phyloP scores from a whole-genome alignment of 2,329 filamentous ascomycete genomes.

The Cadophora sp. region DNA sequence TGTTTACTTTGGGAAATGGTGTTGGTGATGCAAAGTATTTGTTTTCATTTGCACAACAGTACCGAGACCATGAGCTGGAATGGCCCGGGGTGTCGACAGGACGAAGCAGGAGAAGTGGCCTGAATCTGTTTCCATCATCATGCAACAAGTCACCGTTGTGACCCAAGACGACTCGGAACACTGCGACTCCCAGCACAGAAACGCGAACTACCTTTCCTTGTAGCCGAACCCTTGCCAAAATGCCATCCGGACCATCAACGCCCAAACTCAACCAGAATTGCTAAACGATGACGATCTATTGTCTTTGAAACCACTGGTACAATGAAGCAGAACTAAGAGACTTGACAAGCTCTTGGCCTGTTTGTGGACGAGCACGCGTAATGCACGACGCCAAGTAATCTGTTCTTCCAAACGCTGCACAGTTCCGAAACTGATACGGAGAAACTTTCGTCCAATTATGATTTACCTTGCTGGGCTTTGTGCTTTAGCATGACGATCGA shows the following conservation, averaged over 20 bases:
- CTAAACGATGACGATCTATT: conserved; percentile 17
- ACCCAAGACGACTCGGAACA: neutral
- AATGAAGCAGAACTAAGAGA: neutral
- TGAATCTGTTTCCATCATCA: neutral
- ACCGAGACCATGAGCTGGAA: neutral
- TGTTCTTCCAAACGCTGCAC: neutral
- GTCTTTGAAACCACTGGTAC: neutral
- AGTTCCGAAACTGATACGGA: neutral
- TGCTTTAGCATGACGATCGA: conserved; percentile 56
- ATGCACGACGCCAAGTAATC: neutral
- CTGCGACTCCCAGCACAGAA: neutral
- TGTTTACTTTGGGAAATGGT: neutral
- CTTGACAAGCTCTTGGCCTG: neutral
- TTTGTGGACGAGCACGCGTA: neutral
- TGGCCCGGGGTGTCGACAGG: no score
- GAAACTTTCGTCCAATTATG: neutral
- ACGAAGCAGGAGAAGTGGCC: neutral
- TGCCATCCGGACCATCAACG: neutral
- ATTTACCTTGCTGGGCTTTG: conserved; percentile 41
- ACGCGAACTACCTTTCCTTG: neutral
- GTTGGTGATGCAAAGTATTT: neutral
- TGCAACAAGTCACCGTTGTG: neutral
- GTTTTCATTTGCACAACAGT: neutral
- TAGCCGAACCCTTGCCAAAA: neutral
- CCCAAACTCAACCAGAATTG: neutral